Percentiles rank a stretch among this genome's conserved stretches.
Evolutionary conservation across 148 eudicot genomes (phyloP).

Genomic region (Rhododendron vialii): DNA sequence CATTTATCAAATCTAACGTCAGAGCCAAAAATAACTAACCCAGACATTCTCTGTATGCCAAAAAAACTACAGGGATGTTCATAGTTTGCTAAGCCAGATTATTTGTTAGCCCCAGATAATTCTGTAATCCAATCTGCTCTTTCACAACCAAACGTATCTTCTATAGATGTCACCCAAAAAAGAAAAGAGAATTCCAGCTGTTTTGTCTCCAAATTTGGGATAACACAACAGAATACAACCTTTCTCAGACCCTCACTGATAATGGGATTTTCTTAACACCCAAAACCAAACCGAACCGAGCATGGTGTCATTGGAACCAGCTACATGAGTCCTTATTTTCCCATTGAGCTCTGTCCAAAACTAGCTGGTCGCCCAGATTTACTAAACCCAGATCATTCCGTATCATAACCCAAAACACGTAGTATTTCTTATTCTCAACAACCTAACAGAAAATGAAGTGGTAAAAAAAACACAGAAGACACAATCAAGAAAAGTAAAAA

Average conservation of each 20-base stretch:
- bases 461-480: background rate
- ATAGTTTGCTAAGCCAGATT: background rate
- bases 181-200: background rate
- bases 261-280: background rate
- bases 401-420: background rate
- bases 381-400: no score
- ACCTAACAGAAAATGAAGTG: background rate
- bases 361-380: background rate
- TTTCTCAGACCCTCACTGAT: background rate
- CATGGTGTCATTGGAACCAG: no score
- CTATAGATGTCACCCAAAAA: background rate
- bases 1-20: background rate
- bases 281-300: background rate
- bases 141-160: background rate
- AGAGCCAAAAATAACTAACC: background rate
- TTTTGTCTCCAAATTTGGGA: background rate
- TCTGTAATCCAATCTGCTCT: background rate
- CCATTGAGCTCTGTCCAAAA: background rate
- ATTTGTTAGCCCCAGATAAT: background rate
- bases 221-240: background rate
- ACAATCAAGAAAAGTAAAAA: background rate
- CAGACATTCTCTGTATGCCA: background rate
- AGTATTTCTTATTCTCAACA: background rate
- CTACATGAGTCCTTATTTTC: no score
- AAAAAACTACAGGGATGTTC: background rate